Conservation (phyloP, 495 filamentous ascomycete species). For the Annulohypoxylon maeteangense region DNA sequence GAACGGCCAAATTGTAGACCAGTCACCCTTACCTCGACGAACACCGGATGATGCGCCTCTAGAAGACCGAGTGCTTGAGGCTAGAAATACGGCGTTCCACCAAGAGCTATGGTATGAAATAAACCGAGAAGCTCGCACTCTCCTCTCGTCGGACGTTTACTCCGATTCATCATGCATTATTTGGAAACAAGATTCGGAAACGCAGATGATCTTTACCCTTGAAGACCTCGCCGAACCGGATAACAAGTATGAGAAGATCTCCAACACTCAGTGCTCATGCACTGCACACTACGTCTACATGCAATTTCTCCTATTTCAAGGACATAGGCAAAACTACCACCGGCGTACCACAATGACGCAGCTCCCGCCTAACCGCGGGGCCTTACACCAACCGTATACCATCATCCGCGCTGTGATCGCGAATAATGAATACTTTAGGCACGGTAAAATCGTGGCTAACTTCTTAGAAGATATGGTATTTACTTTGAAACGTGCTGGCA, state of each 20-base stretch:
- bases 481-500: conserved; percentile 41
- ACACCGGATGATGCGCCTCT: conserved; percentile 52
- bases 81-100: conserved; percentile 87
- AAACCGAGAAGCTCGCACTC: conserved; percentile 76
- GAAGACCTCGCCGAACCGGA: conserved; percentile 65
- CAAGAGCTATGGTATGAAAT: conserved; percentile 96
- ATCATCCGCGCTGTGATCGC: conserved; percentile 48
- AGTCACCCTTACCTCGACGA: conserved; percentile 57
- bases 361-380: conserved; percentile 59
- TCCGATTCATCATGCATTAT: conserved; percentile 66
- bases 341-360: conserved; percentile 70
- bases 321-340: conserved; percentile 73
- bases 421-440: conserved; percentile 37
- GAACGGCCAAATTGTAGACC: conserved; percentile 61
- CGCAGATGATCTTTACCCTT: conserved; percentile 72
- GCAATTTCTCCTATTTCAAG: conserved; percentile 75
- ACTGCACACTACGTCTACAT: conserved; percentile 58
- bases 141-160: conserved; percentile 73
- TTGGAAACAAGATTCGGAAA: conserved; percentile 63
- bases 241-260: conserved; percentile 51
- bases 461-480: conserved; percentile 40
- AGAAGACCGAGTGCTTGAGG: conserved; percentile 77
- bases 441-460: conserved; percentile 26
- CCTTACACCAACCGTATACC: conserved; percentile 38
- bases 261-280: conserved; percentile 62